Percentiles rank a stretch among this genome's conserved stretches.
Conservation (phyloP, 257 asterid genomes). For the Solanum pennellii region DNA sequence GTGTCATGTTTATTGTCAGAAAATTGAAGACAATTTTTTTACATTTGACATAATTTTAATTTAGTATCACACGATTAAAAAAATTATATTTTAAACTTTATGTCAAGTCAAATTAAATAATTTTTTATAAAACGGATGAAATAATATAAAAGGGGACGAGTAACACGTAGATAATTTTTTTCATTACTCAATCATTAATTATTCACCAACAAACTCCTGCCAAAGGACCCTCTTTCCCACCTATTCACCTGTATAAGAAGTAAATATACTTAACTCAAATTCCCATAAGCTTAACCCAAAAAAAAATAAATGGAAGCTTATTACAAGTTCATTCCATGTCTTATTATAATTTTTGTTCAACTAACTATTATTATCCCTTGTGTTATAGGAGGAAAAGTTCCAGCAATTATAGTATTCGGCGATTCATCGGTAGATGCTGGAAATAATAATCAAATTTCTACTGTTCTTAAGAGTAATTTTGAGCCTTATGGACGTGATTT, state of each 20-base stretch:
- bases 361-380: neutral
- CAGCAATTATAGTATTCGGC: conserved; percentile 86
- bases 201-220: neutral
- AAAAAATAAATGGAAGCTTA: neutral
- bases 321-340: no score
- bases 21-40: no score
- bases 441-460: conserved; percentile 66
- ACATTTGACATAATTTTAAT: no score
- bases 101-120: no score
- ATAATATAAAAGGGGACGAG: neutral
- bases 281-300: neutral
- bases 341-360: neutral
- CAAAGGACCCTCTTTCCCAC: neutral
- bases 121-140: no score
- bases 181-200: neutral
- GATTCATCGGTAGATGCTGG: conserved; percentile 93
- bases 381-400: conserved; percentile 21
- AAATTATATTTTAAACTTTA: no score
- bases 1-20: no score
- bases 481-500: conserved; percentile 90
- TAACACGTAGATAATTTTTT: neutral
- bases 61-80: no score
- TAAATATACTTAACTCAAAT: neutral
- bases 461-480: conserved; percentile 72
- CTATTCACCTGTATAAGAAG: neutral